A percentile compares a stretch with the other conserved stretches of the same genome.
These are phyloP conservation scores for Cinchona pubescens DNA, from an alignment of 257 asterid genomes.

Conservation along the genomic window DNA sequence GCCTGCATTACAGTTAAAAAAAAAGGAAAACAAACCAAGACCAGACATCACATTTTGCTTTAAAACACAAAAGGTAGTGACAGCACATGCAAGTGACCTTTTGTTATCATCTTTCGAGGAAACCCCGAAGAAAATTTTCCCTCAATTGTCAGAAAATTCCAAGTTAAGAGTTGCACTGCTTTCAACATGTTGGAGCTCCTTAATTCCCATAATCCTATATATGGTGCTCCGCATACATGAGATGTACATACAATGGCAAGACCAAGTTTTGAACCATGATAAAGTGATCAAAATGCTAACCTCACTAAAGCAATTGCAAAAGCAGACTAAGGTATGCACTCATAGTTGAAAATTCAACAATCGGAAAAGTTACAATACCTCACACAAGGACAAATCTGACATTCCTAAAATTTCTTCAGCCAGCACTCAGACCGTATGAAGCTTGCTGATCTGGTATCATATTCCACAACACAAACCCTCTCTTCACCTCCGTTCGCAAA, in stretches of 20 bases:
- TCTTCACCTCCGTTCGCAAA: conserved; percentile 38
- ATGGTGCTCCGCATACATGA: neutral
- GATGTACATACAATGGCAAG: neutral
- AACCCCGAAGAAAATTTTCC: neutral
- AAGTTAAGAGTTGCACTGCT: neutral
- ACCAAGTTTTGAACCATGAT: neutral
- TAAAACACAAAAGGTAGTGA: neutral
- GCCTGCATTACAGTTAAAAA: neutral
- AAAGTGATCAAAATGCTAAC: neutral
- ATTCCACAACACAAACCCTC: conserved; percentile 28
- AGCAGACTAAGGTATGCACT: neutral
- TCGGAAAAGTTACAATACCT: conserved; percentile 32
- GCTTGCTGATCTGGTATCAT: conserved; percentile 36
- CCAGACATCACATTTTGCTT: neutral
- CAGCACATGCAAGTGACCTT: neutral
- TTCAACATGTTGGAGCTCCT: neutral
- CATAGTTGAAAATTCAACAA: conserved; percentile 5
- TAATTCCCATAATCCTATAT: neutral
- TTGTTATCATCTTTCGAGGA: neutral
- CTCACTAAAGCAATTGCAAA: neutral
- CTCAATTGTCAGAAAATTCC: neutral
- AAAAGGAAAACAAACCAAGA: neutral
- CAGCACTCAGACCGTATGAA: conserved; percentile 41
- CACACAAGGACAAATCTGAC: conserved; percentile 58
- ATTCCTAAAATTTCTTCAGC: conserved; percentile 52